Evolutionary conservation across 2,329 filamentous ascomycete genomes (phyloP).

Genomic region (Drechmeria coniospora): DNA sequence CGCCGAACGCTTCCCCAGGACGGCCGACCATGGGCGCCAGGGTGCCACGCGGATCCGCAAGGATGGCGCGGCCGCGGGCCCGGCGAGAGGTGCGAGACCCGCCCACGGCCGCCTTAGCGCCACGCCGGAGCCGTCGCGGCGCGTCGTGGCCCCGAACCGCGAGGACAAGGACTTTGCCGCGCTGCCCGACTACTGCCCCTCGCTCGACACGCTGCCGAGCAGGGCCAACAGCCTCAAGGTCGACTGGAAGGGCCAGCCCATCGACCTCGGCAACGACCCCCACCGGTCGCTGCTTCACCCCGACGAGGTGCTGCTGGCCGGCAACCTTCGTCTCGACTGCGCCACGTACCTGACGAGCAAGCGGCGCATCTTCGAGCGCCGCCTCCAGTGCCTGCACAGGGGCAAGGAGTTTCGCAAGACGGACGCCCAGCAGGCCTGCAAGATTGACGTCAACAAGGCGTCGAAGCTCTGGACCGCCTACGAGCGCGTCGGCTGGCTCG

Average conservation of each 20-base stretch:
- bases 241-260: conserved; percentile 70
- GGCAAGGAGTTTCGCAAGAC: conserved; percentile 88
- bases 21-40: conserved; percentile 11
- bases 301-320: conserved; percentile 62
- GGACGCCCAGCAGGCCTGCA: conserved; percentile 89
- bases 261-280: conserved; percentile 61
- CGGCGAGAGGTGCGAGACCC: conserved; percentile 10
- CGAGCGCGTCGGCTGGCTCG: conserved; percentile 74
- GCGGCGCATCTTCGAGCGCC: conserved; percentile 71
- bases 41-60: conserved; percentile 19
- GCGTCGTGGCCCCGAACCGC: conserved; percentile 47
- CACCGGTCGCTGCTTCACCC: conserved; percentile 56
- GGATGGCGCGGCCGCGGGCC: conserved; percentile 6
- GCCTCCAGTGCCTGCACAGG: conserved; percentile 49
- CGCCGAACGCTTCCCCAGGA: conserved; percentile 20
- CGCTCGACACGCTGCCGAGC: conserved; percentile 46
- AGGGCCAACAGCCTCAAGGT: conserved; percentile 62
- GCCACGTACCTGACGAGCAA: conserved; percentile 87
- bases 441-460: conserved; percentile 96
- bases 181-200: conserved; percentile 59
- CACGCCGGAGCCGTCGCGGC: conserved; percentile 33
- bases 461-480: conserved; percentile 85
- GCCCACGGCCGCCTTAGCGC: conserved; percentile 22
- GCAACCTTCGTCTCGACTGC: conserved; percentile 67
- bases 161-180: conserved; percentile 70